A percentile compares a stretch with the other conserved stretches of the same genome.
Conservation (phyloP, 176 grass and related monocot genomes). For the Carex pumila region DNA sequence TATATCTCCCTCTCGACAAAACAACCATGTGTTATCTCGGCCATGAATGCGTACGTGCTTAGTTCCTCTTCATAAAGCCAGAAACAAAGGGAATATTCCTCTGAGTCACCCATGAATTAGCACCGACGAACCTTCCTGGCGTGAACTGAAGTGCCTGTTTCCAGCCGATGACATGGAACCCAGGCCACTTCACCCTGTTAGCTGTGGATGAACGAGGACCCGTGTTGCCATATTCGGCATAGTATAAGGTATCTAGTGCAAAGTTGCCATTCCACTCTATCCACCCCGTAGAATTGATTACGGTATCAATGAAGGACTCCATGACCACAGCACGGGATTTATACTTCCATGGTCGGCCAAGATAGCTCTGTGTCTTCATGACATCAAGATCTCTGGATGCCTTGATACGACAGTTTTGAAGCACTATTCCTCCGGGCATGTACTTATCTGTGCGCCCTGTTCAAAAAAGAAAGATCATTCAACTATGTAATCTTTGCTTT, state of each 20-base stretch:
- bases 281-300: conserved; percentile 49
- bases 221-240: conserved; percentile 57
- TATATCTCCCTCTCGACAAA: not conserved
- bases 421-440: conserved; percentile 51
- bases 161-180: conserved; percentile 33
- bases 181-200: conserved; percentile 51
- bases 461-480: too few relatives aligned
- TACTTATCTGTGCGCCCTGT: conserved; percentile 39
- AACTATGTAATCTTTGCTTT: too few relatives aligned
- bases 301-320: conserved; percentile 51
- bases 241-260: conserved; percentile 49
- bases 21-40: not conserved
- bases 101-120: conserved; percentile 34
- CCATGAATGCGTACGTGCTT: too few relatives aligned
- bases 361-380: conserved; percentile 46
- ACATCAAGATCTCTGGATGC: conserved; percentile 41
- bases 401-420: conserved; percentile 69
- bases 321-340: conserved; percentile 51
- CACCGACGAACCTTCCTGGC: conserved; percentile 35
- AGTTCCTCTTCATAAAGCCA: conserved; percentile 17
- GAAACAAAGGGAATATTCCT: conserved; percentile 41
- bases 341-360: conserved; percentile 62
- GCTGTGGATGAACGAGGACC: conserved; percentile 56
- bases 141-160: conserved; percentile 51
- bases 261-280: conserved; percentile 41